Conservation (phyloP, 2,329 filamentous ascomycete genomes). For the Hymenoscyphus repandus region DNA sequence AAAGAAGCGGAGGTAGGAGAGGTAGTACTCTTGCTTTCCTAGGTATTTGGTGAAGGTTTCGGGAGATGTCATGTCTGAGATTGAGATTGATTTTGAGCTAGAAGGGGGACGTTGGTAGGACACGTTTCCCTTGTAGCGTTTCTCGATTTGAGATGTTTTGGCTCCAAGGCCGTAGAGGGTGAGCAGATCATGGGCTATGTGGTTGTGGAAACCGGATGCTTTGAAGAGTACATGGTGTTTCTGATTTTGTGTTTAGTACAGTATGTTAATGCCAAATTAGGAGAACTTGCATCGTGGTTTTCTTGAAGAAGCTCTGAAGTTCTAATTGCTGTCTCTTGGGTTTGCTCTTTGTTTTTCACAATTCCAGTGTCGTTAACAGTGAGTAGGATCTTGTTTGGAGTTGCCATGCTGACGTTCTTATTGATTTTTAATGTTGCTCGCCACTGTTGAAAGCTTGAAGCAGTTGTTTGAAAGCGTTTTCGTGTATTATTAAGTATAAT, state of each 20-base stretch:
- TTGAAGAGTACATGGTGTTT: slow-evolving; percentile 80
- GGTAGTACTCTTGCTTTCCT: slow-evolving; percentile 60
- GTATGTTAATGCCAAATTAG: slow-evolving; percentile 3
- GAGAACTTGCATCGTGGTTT: slow-evolving; percentile 55
- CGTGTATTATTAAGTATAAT: neutral
- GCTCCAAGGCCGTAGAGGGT: slow-evolving; percentile 73
- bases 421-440: slow-evolving; percentile 7
- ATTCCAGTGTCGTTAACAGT: slow-evolving; percentile 45
- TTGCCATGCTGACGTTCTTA: slow-evolving; percentile 23
- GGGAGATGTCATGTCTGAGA: slow-evolving; percentile 43
- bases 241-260: slow-evolving; percentile 35
- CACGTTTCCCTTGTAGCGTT: slow-evolving; percentile 59
- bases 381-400: slow-evolving; percentile 41
- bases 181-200: slow-evolving; percentile 74
- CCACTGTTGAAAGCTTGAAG: slow-evolving; percentile 15
- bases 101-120: slow-evolving; percentile 58
- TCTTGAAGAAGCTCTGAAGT: slow-evolving; percentile 66
- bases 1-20: slow-evolving; percentile 74
- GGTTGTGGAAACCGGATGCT: slow-evolving; percentile 69
- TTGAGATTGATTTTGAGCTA: slow-evolving; percentile 25
- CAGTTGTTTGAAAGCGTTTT: neutral
- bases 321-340: slow-evolving; percentile 54
- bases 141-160: slow-evolving; percentile 50
- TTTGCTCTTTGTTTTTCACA: slow-evolving; percentile 41
- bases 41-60: slow-evolving; percentile 52